Conservation (phyloP, 169 alveolate genomes). For the Eimeria maxima region DNA sequence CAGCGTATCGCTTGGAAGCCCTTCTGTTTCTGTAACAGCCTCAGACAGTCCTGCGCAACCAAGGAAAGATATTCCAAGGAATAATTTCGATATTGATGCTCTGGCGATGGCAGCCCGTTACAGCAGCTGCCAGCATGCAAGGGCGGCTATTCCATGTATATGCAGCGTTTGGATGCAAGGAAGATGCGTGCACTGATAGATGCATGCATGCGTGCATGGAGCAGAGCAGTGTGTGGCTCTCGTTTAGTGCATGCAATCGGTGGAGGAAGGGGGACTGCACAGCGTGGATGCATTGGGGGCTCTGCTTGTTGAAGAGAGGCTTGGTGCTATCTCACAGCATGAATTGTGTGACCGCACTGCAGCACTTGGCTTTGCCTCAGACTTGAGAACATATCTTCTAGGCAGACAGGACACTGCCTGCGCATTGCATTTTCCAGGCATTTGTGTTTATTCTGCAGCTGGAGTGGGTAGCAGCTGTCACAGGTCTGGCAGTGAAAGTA, state of each 20-base stretch:
- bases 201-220: slow-evolving; percentile 37
- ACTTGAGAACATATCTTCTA: slow-evolving; percentile 85
- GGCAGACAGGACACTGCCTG: slow-evolving; percentile 86
- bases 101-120: too few relatives aligned
- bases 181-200: background rate
- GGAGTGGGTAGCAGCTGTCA: slow-evolving; percentile 86
- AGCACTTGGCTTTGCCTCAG: slow-evolving; percentile 84
- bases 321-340: too few relatives aligned
- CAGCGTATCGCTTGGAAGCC: slow-evolving; percentile 50
- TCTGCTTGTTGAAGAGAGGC: too few relatives aligned
- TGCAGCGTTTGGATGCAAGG: background rate
- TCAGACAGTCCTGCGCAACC: slow-evolving; percentile 9
- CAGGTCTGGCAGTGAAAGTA: slow-evolving; percentile 90
- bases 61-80: background rate
- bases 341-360: slow-evolving; percentile 83
- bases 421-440: slow-evolving; percentile 86
- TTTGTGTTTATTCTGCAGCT: slow-evolving; percentile 83
- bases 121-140: too few relatives aligned
- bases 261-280: too few relatives aligned
- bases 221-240: slow-evolving; percentile 81
- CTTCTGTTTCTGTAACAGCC: slow-evolving; percentile 40
- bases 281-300: too few relatives aligned
- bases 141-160: too few relatives aligned
- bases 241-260: too few relatives aligned
- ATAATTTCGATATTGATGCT: background rate